Percentiles rank a stretch among this genome's conserved stretches.
These are phyloP conservation scores for Aspergillus pseudoterreus DNA, from an alignment of 2,329 filamentous ascomycete genomes.

Conservation along the genomic window DNA sequence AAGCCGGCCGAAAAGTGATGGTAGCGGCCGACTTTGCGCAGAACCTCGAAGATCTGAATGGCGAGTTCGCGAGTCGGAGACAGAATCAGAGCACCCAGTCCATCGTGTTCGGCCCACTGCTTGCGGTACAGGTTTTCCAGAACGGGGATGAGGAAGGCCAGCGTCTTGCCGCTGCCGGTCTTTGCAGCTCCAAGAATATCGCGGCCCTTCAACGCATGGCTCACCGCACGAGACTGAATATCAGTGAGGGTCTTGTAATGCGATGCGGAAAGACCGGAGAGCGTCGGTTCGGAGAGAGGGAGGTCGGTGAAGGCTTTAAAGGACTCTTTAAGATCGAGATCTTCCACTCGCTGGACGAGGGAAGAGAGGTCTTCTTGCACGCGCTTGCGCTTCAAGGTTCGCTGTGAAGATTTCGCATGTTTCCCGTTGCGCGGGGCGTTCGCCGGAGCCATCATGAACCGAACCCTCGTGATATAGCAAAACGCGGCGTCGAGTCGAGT, in stretches of 20 bases:
- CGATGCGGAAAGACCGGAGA: constrained; percentile 73
- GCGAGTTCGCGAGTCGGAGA: constrained; percentile 93
- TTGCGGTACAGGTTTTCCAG: constrained; percentile 87
- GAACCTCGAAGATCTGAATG: constrained; percentile 92
- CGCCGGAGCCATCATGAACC: constrained; percentile 31
- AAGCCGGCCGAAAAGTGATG: constrained; percentile 90
- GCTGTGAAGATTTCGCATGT: constrained; percentile 24
- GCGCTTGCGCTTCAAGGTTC: constrained; percentile 44
- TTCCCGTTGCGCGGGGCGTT: constrained; percentile 26
- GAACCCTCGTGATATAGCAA: constrained; percentile 4
- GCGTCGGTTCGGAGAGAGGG: constrained; percentile 78
- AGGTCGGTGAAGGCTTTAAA: constrained; percentile 74
- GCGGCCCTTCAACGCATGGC: constrained; percentile 74
- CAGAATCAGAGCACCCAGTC: constrained; percentile 86
- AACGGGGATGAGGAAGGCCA: constrained; percentile 87
- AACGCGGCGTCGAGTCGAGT: constrained; percentile 1
- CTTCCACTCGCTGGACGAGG: constrained; percentile 42
- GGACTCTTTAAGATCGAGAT: constrained; percentile 44
- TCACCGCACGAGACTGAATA: constrained; percentile 86
- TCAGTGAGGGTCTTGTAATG: constrained; percentile 91
- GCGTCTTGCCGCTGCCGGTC: constrained; percentile 91
- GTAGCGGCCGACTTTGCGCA: constrained; percentile 82
- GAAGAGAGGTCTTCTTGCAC: constrained; percentile 42
- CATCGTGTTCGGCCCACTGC: constrained; percentile 87
- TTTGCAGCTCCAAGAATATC: constrained; percentile 95